Evolutionary conservation across 2,329 filamentous ascomycete genomes (phyloP), one percentile per base, ranked within the genome.

Genomic region (Waltergamsia citrina): DNA sequence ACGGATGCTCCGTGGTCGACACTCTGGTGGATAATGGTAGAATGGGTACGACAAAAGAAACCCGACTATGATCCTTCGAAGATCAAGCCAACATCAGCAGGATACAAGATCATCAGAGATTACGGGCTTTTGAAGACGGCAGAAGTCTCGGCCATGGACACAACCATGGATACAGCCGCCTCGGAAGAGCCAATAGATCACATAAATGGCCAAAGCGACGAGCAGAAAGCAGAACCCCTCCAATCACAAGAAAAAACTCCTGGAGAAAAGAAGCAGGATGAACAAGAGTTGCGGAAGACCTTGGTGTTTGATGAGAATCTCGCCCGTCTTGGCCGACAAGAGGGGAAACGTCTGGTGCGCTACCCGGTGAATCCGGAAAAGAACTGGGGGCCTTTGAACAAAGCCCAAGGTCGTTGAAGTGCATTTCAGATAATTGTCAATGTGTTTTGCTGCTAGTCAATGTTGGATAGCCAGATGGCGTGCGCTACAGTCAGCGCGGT

Each of bases 1-100:
- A 96, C 92, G 0, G 78, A 96, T 57, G 92, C 92, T 11, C 85
- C 88, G 0, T 98, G 87, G 87, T 67, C 67, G 5, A 78, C 85
- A 0, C 73, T 98, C 31, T 96, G 92, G 88, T 83, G 93, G 52
- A 66, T 96, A 19, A 92, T 96, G 76, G 73, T 85, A 18, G 87
- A 94, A 58, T 98, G 87, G 86, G 75, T 84, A 11, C 74, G 81
- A 17, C 86, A 94, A 52, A 83, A 81, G 48, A 69, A 74, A 0
- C 87, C 88, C 0, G 68, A 94, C 38, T n/a, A n/a, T n/a, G 93
- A 84, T 51, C 74, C 79, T 23, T 74, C 73, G 2, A 75, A 76
- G 15, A 66, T 94, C 36, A 81, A 75, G 46, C 68, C 77, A 26
- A 71, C 71, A n/a, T 84, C 71, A 33, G 65, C 86, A 1, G 85